Evolutionary conservation across 2,329 filamentous ascomycete genomes (phyloP), one percentile per base, ranked within the genome.

Genomic region (Pseudodiploospora longispora): DNA sequence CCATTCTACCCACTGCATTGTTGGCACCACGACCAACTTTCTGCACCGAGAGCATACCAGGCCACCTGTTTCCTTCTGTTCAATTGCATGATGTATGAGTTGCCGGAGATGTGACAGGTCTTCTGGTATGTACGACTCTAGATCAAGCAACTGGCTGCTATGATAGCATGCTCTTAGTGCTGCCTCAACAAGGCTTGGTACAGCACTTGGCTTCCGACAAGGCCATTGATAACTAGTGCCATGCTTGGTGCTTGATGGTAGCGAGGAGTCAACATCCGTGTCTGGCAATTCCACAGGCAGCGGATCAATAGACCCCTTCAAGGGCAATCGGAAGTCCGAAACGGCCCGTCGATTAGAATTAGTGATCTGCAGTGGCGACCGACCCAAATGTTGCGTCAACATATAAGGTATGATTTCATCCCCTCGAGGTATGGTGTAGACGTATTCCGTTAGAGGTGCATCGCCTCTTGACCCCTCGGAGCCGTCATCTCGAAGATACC

Each of bases 1-100:
- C 75, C 80, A 83, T 54, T 83, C 80, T 6, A 83, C 61, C 80
- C 80, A 83, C 53, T 79, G 70, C 0, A 73, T 65, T 4, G 70
- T 60, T 3, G 79, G 74, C 27, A 75, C 63, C 6, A 79, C 62
- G 4, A 75, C 69, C 6, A 57, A 55, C 29, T 69, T 68, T 27
- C 59, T 52, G 53, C 80, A 83, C 0, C 68, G 62, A 1, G 74
- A 72, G 52, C 80, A 83, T 2, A 55, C 54, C 29, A 71, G 53
- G 2, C 73, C 72, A 4, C 78, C 78, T 0, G 59, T 60, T 33
- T 74, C 66, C 33, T 68, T 69, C 47, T 72, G 67, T 4, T 53
- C 49, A 1, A 59, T 53, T 4, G 71, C 65, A 8, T 62, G 61
- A 6, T 63, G 59, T 0, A 80, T 56, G 0, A 70, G 56, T 5